Conservation (phyloP, 352 stramenopile genomes). For the Globisporangium spinosum region DNA sequence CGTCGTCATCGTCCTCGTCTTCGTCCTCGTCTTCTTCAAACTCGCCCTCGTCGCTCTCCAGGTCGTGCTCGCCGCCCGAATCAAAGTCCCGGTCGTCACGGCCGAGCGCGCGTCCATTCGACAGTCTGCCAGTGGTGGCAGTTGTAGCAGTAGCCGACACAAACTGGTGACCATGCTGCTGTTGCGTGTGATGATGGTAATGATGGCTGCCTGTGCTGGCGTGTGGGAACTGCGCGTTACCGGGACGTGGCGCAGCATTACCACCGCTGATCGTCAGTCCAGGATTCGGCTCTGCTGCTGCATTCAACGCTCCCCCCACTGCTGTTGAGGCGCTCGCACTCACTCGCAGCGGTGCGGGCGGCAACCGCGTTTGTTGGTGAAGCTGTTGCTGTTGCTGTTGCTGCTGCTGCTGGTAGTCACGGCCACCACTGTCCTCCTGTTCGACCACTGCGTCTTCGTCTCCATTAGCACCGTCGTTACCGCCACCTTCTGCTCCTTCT, state of each 20-base stretch:
- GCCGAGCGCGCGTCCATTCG: conserved; percentile 8
- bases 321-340: neutral
- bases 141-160: neutral
- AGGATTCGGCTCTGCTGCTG: neutral
- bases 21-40: conserved; percentile 21
- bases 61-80: conserved; percentile 19
- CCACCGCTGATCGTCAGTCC: conserved; percentile 14
- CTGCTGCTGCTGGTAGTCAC: neutral
- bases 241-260: neutral
- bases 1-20: conserved; percentile 44
- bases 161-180: conserved; percentile 4
- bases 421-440: neutral
- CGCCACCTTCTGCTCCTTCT: neutral
- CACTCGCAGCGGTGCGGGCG: neutral
- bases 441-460: neutral
- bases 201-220: neutral
- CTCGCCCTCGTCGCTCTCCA: conserved; percentile 17
- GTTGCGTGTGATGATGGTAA: conserved; percentile 3
- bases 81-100: conserved; percentile 14
- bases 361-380: conserved; percentile 1
- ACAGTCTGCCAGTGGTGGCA: neutral
- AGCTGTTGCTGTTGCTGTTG: neutral
- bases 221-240: neutral
- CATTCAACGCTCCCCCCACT: neutral
- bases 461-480: neutral